Evolutionary conservation across 106 monocot species (phyloP), one percentile per base, ranked within the genome.

Genomic region (Dioscorea alata): DNA sequence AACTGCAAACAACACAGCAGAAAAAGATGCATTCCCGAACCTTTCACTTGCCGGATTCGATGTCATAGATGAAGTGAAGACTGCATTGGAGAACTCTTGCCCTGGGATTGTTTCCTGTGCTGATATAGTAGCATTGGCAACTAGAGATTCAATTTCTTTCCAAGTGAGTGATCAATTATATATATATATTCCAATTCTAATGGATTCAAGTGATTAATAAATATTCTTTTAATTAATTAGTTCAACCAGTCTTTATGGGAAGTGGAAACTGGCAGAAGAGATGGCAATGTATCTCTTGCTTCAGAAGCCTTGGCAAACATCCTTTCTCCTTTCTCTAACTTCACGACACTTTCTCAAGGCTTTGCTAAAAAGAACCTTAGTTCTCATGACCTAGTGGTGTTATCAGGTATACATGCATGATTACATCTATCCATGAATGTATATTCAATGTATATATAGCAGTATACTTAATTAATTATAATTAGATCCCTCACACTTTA

Each of bases 101-200:
- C 77, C 80, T 0, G 53, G 48, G 1, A 61, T 24, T 0, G 87
- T 87, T 33, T 87, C 87, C 10, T 87, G 87, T 49, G 87, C 87
- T 2, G 83, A 87, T 50, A 80, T 87, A n/a, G 32, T 87, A 4
- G 83, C 87, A 21, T 48, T 83, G 32, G 80, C 87, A 20, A 73
- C 87, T 13, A 65, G 80, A 65, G 83, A 83, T 56, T 49, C 74
- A 0, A 74, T 83, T 21, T 80, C 86, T 24, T 83, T 74, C 49
- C 75, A 79, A 64, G 84, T 77, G 60, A 70, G 35, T 33, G 22
- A 17, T 67, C 8, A 69, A 56, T 23, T 22, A 23, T 31, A n/a
- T 16, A 49, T 67, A 63, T 31, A 63, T 33, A 63, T 56, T 49
- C 67, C 10, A 51, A 50, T 22, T 16, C 57, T 18, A 33, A 54